Evolutionary conservation across 192 early-diverging fungal genomes (phyloP).

Genomic region (Linnemannia zychae): DNA sequence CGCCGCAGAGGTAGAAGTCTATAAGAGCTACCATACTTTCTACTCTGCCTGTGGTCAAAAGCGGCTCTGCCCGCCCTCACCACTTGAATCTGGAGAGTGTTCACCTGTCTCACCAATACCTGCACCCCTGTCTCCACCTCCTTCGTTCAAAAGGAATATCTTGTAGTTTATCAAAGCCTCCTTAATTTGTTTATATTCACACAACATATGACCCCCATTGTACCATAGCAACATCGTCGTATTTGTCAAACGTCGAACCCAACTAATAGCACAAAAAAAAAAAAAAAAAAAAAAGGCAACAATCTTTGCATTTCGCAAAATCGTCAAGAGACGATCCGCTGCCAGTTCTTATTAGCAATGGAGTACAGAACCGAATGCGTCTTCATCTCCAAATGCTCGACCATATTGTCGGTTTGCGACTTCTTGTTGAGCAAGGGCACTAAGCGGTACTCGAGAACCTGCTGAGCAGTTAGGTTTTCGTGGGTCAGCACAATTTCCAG

Average conservation of each 20-base stretch:
- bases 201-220: background rate
- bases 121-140: background rate
- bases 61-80: background rate
- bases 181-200: background rate
- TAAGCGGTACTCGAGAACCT: background rate
- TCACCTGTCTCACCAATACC: background rate
- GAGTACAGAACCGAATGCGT: background rate
- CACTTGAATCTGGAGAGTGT: background rate
- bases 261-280: background rate
- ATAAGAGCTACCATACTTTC: slow-evolving; percentile 46
- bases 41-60: slow-evolving; percentile 39
- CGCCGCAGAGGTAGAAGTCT: slow-evolving; percentile 25
- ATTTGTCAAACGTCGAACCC: background rate
- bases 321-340: background rate
- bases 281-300: background rate
- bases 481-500: background rate
- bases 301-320: background rate
- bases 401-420: background rate
- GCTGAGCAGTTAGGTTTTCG: background rate
- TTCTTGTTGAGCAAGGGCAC: background rate
- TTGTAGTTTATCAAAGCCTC: background rate
- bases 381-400: background rate
- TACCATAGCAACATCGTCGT: background rate
- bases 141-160: background rate
- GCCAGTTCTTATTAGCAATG: background rate